Evolutionary conservation across 768 basidiomycete species (phyloP).

Genomic region (Lactarius akahatsu): DNA sequence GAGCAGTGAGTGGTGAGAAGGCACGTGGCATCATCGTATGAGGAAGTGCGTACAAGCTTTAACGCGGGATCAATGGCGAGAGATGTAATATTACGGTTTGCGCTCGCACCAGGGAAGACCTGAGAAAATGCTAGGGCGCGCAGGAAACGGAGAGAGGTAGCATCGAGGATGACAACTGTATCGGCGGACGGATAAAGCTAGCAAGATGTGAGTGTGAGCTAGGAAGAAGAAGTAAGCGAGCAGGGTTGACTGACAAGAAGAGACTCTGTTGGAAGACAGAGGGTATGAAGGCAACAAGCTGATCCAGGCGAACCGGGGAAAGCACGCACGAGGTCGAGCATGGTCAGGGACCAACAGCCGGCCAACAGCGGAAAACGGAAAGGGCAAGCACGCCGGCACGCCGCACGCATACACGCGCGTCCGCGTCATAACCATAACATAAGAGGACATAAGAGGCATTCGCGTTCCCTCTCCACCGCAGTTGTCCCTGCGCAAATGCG

Average conservation of each 20-base stretch:
- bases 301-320: slow-evolving; percentile 54
- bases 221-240: background rate
- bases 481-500: slow-evolving; percentile 20
- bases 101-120: slow-evolving; percentile 62
- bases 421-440: slow-evolving; percentile 13
- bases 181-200: slow-evolving; percentile 76
- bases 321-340: slow-evolving; percentile 49
- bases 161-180: slow-evolving; percentile 68
- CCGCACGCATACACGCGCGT: background rate
- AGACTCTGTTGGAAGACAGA: slow-evolving; percentile 53
- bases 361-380: background rate
- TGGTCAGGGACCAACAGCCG: slow-evolving; percentile 29
- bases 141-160: slow-evolving; percentile 59
- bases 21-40: slow-evolving; percentile 6
- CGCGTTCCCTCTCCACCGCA: slow-evolving; percentile 10
- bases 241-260: slow-evolving; percentile 53
- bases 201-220: slow-evolving; percentile 6
- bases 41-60: slow-evolving; percentile 64
- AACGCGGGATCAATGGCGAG: slow-evolving; percentile 73
- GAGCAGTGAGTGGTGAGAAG: slow-evolving; percentile 1
- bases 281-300: slow-evolving; percentile 47
- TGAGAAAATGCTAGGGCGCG: slow-evolving; percentile 79
- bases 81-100: slow-evolving; percentile 47
- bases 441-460: background rate
- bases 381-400: background rate